Base-by-base conservation (phyloP, 2,329 filamentous ascomycete genomes). In the Fusarium sp. region DNA sequence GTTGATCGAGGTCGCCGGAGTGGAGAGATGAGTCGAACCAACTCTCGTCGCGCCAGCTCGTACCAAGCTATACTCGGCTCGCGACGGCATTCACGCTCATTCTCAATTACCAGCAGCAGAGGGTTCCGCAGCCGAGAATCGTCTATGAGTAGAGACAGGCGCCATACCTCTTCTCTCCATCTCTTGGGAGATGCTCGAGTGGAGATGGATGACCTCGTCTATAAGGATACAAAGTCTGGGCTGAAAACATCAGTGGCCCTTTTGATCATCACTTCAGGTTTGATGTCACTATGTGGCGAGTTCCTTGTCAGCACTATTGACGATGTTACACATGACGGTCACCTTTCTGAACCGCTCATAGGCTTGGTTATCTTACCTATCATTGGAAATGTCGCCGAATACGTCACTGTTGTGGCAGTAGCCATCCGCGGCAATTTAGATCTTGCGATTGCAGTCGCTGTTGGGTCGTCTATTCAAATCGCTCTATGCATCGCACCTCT, bases 291-390 rank as follows among this genome's bases (percentile, higher is more conserved):
- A 24, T 89, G 86, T 71, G 87, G 87, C 63, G 87, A 90, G 68
- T 88, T 88, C 67, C 85, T 90, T 71, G 87, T 89, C 38, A 83
- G 82, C 55, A 85, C 84, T 52, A 89, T 90, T 67, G 83, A 87
- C 72, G 84, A 83, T 45, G 82, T 90, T 4, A 85, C 87, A 0
- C 77, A 76, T 29, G 76, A 78, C 30, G 77, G 78, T 7, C 82
- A 82, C 5, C 77, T 90, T 5, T 86, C 85, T 13, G 85, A 89
- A 72, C 82, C 85, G 0, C 86, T 90, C 56, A 86, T 90, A 47
- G 88, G 88, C 52, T 80, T 90, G n/a, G 88, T 90, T 52, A 83
- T 90, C 58, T 79, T 90, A 25, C 88, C 88, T 2, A 86, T 90
- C 49, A 85, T 89, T 3, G 87, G 88, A 38, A 90, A 90, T 62